Conservation (phyloP, 306 rosid genomes). For the Arachis stenosperma region DNA sequence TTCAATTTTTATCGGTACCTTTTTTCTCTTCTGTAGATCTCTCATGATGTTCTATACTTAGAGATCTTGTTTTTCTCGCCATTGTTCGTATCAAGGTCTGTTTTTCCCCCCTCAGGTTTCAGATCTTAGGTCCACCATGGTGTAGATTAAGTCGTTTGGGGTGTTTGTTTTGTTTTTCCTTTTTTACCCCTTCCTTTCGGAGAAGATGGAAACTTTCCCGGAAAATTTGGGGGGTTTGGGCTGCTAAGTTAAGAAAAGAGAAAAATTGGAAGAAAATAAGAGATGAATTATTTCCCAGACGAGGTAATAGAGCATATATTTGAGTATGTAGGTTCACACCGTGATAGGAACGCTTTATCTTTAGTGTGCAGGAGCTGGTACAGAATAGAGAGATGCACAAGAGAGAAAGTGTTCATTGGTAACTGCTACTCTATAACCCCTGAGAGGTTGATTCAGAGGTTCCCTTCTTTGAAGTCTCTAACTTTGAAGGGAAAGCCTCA, state of each 20-base stretch:
- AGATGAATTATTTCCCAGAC: constrained; percentile 93
- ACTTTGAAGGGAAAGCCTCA: constrained; percentile 95
- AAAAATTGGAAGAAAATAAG: not conserved
- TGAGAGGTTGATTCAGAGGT: constrained; percentile 70
- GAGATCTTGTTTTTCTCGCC: constrained; percentile 28
- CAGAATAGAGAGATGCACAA: constrained; percentile 70
- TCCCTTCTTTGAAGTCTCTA: constrained; percentile 66
- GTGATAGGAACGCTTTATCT: constrained; percentile 83
- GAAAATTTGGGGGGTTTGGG: constrained; percentile 34
- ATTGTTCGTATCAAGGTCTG: constrained; percentile 40
- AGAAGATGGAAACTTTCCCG: constrained; percentile 39
- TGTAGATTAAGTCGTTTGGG: constrained; percentile 10
- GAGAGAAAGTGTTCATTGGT: constrained; percentile 77
- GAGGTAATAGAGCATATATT: constrained; percentile 90
- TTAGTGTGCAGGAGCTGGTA: constrained; percentile 89
- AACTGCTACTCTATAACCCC: constrained; percentile 88
- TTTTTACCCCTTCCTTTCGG: not conserved
- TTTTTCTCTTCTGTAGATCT: constrained; percentile 31
- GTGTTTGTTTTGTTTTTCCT: constrained; percentile 1
- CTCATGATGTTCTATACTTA: constrained; percentile 29
- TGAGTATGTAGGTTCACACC: constrained; percentile 68
- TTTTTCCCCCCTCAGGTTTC: constrained; percentile 3
- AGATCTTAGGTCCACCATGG: constrained; percentile 42
- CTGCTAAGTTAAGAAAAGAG: constrained; percentile 28
- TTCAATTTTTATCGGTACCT: constrained; percentile 17